phyloP scores from a whole-genome alignment of 2,329 filamentous ascomycete species.

The Raffaelea arxii region DNA sequence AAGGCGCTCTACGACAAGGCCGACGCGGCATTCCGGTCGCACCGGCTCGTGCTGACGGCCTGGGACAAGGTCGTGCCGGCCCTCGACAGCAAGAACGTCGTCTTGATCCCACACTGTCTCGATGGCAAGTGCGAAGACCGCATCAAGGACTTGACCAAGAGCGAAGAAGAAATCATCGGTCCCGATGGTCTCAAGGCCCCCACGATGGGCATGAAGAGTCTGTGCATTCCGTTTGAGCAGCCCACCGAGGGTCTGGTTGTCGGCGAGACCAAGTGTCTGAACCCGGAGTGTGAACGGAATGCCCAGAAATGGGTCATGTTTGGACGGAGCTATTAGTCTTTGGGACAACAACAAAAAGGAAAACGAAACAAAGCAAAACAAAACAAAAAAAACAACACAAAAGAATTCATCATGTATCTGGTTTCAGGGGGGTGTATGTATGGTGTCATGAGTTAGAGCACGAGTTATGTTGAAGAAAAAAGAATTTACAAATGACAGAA shows the following conservation, averaged over 20 bases:
- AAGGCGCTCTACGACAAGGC: constrained; percentile 70
- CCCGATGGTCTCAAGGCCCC: constrained; percentile 45
- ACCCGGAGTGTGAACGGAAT: constrained; percentile 67
- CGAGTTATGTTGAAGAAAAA: not conserved
- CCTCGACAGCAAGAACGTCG: constrained; percentile 84
- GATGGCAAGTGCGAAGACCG: constrained; percentile 78
- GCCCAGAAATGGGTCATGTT: constrained; percentile 92
- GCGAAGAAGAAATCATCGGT: constrained; percentile 45
- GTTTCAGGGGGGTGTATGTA: not conserved
- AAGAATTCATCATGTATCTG: not conserved
- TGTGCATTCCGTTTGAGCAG: constrained; percentile 72
- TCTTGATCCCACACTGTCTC: constrained; percentile 84
- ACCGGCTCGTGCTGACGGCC: constrained; percentile 70
- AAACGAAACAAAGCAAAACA: not conserved
- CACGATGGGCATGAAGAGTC: constrained; percentile 59
- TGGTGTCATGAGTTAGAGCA: not conserved
- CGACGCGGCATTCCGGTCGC: constrained; percentile 65
- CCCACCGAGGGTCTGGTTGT: constrained; percentile 67
- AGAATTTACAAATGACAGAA: not conserved
- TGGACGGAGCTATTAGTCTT: constrained; percentile 57
- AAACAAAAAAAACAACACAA: not conserved
- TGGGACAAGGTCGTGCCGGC: constrained; percentile 90
- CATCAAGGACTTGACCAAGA: constrained; percentile 86
- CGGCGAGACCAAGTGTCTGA: constrained; percentile 84
- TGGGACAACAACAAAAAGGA: not conserved